Percentiles rank a stretch among this genome's conserved stretches.
phyloP scores from a whole-genome alignment of 108 stramenopile species.

The Fragilaria crotonensis region DNA sequence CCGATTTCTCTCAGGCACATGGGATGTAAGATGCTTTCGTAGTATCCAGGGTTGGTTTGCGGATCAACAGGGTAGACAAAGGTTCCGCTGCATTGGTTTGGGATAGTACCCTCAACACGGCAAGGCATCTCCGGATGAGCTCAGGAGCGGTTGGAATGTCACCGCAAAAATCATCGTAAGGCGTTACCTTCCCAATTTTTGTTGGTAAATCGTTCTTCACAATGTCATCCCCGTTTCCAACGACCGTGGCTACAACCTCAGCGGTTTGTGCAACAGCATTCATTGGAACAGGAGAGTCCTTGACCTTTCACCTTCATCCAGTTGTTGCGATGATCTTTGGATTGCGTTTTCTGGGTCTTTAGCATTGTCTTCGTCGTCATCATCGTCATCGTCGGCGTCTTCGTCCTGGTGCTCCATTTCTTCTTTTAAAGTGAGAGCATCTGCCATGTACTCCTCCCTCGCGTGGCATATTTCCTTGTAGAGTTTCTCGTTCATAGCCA shows the following conservation, averaged over 20 bases:
- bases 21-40: constrained; percentile 73
- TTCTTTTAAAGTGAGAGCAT: constrained; percentile 65
- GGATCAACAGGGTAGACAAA: constrained; percentile 83
- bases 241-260: constrained; percentile 3
- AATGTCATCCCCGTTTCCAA: constrained; percentile 13
- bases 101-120: constrained; percentile 66
- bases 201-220: constrained; percentile 2
- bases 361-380: constrained; percentile 60
- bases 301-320: constrained; percentile 30
- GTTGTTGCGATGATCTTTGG: background rate
- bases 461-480: constrained; percentile 46
- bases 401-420: constrained; percentile 55
- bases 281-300: background rate
- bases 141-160: constrained; percentile 76
- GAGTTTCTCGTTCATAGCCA: background rate
- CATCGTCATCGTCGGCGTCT: constrained; percentile 53
- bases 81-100: constrained; percentile 54
- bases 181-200: constrained; percentile 44
- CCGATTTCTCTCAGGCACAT: constrained; percentile 71
- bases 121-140: constrained; percentile 75
- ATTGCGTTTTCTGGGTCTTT: constrained; percentile 14
- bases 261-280: constrained; percentile 49
- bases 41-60: constrained; percentile 79
- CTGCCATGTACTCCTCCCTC: constrained; percentile 75
- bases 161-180: constrained; percentile 69